A percentile compares a stretch with the other conserved stretches of the same genome.
These are phyloP conservation scores for Chenopodium suecicum DNA, from an alignment of 148 eudicot genomes.

Conservation along the genomic window DNA sequence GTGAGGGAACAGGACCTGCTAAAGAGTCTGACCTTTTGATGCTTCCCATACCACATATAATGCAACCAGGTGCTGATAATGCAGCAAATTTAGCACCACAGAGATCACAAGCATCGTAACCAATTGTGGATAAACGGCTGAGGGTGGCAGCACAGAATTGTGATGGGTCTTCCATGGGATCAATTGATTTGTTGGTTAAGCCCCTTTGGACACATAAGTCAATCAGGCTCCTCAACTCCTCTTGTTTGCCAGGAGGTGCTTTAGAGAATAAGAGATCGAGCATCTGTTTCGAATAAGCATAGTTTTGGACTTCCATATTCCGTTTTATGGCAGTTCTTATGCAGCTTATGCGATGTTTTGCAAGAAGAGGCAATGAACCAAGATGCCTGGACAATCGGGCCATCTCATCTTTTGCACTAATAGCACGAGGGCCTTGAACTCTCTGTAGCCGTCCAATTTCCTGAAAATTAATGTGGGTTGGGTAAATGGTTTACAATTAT, in stretches of 20 bases:
- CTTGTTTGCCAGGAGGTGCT: slow-evolving; percentile 93
- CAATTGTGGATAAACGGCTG: slow-evolving; percentile 93
- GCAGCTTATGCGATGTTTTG: slow-evolving; percentile 91
- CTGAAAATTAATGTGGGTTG: slow-evolving; percentile 30
- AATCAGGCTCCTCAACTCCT: slow-evolving; percentile 84
- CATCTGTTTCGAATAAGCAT: slow-evolving; percentile 88
- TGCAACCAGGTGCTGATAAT: slow-evolving; percentile 82
- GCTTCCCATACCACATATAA: slow-evolving; percentile 98
- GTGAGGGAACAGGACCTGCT: slow-evolving; percentile 78
- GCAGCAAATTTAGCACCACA: slow-evolving; percentile 97
- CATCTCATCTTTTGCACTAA: slow-evolving; percentile 98
- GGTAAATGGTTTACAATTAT: background rate
- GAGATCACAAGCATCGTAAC: slow-evolving; percentile 92
- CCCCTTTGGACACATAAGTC: slow-evolving; percentile 91
- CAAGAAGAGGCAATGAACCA: slow-evolving; percentile 92
- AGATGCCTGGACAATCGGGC: slow-evolving; percentile 86
- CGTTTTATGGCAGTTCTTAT: slow-evolving; percentile 91
- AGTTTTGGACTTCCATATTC: slow-evolving; percentile 96
- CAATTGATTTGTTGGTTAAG: slow-evolving; percentile 80
- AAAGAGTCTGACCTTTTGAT: slow-evolving; percentile 91
- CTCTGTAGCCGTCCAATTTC: slow-evolving; percentile 89
- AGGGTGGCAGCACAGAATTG: slow-evolving; percentile 98
- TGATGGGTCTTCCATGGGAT: slow-evolving; percentile 93
- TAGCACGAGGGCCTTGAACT: slow-evolving; percentile 84
- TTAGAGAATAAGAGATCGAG: slow-evolving; percentile 85